Conservation (phyloP, 257 asterid species). For the Handroanthus guayacan region DNA sequence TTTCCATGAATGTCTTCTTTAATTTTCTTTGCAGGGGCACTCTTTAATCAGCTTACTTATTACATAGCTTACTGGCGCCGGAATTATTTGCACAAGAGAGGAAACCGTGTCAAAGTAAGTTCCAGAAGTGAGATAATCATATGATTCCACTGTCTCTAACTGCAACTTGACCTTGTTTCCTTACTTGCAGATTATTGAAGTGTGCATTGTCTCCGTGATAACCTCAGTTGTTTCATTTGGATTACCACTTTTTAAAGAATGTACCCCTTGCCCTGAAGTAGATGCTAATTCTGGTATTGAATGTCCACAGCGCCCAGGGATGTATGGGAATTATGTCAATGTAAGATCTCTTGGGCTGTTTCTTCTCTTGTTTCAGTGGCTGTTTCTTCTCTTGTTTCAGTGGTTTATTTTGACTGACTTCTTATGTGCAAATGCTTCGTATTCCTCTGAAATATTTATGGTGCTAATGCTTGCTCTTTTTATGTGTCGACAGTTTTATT, state of each 20-base stretch:
- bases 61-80: constrained; percentile 90
- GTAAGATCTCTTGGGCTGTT: constrained; percentile 56
- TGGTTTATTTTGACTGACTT: constrained; percentile 8
- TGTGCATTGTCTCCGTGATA: constrained; percentile 81
- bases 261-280: constrained; percentile 95
- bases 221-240: constrained; percentile 94
- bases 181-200: constrained; percentile 81
- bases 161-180: constrained; percentile 32
- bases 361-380: constrained; percentile 15
- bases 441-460: constrained; percentile 22
- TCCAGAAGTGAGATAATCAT: constrained; percentile 33
- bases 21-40: constrained; percentile 72
- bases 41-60: constrained; percentile 92
- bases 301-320: constrained; percentile 98
- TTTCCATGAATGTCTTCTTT: constrained; percentile 19
- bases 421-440: constrained; percentile 18
- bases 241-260: constrained; percentile 82
- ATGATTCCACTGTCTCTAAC: constrained; percentile 21
- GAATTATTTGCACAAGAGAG: constrained; percentile 90
- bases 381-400: constrained; percentile 17
- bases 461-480: constrained; percentile 23
- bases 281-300: constrained; percentile 83
- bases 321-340: constrained; percentile 97
- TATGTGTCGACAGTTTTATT: constrained; percentile 72
- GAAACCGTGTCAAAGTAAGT: constrained; percentile 86